A percentile compares a stretch with the other conserved stretches of the same genome.
phyloP scores from a whole-genome alignment of 306 rosid genomes.

The Macrotyloma uniflorum region DNA sequence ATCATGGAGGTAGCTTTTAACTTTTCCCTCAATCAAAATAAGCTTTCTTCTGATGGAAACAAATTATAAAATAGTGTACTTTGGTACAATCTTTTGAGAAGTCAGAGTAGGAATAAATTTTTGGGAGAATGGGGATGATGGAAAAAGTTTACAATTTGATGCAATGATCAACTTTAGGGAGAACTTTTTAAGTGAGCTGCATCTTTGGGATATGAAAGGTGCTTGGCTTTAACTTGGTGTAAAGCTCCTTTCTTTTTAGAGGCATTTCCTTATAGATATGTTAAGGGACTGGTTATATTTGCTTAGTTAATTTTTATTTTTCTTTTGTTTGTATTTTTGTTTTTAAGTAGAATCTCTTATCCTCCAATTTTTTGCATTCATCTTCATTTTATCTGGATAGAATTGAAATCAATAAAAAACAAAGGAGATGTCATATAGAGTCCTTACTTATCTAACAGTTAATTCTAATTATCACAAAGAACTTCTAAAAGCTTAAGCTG shows the following conservation, averaged over 20 bases:
- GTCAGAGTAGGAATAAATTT: constrained; percentile 13
- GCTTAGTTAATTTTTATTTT: neutral
- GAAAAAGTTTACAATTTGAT: neutral
- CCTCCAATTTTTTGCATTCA: neutral
- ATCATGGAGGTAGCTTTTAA: constrained; percentile 77
- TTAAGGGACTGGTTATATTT: neutral
- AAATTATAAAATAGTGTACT: neutral
- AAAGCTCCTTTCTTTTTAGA: neutral
- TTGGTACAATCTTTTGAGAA: neutral
- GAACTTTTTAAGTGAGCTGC: neutral
- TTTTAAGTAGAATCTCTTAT: neutral
- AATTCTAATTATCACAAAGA: neutral
- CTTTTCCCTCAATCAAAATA: neutral
- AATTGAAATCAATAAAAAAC: neutral
- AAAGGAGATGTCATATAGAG: neutral
- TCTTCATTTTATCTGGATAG: neutral
- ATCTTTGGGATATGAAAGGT: neutral
- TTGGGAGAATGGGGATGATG: constrained; percentile 1
- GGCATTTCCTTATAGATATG: neutral
- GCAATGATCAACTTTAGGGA: constrained; percentile 2
- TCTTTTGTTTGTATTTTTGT: neutral
- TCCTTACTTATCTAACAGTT: neutral
- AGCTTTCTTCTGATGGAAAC: neutral
- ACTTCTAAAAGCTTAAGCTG: neutral
- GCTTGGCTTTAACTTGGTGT: neutral